Evolutionary conservation across 106 monocot species (phyloP), one percentile per base, ranked within the genome.

Genomic region (Dendrobium catenatum): DNA sequence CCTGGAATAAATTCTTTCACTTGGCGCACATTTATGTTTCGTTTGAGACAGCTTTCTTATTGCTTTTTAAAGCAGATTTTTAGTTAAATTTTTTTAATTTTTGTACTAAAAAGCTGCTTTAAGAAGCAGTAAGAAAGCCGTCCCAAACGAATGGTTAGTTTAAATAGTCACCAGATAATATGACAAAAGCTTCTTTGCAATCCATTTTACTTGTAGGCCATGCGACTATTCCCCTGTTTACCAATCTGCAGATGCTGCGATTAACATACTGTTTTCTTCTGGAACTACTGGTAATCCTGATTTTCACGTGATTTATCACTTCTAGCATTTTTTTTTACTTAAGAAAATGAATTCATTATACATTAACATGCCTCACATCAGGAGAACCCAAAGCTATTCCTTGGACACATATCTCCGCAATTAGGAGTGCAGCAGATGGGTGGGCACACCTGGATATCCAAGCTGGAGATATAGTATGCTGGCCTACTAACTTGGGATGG

Each of bases 311-410:
- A 40, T 41, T 22, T 29, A 49, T 73, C 40, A 43, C 42, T 42
- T 8, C 10, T 13, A 58, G 7, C 44, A 47, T 20, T 29, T 64
- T 4, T 33, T 43, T 33, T 24, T 76, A 31, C 31, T 70, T 44
- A 18, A 55, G 75, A 29, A 20, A 68, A 68, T 43, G 27, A 70
- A 42, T 47, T 81, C 48, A 37, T 49, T 46, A 4, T 79, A 7
- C 42, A 48, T 42, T 76, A 44, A 48, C 75, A 31, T 77, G 26
- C 43, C 16, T 79, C 46, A 26, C n/a, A 72, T 49, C 78, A 97
- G 97, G 97, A 76, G 92, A 94, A 10, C 94, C 97, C 75, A 97
- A 97, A 88, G 97, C 97, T 76, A 91, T 97, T 79, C 94, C 97
- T 43, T 97, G 94, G 97, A 89, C 94, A 24, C 97, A 97, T 73